Evolutionary conservation across 192 early-diverging fungal genomes (phyloP).

Genomic region (Thamnidium elegans): DNA sequence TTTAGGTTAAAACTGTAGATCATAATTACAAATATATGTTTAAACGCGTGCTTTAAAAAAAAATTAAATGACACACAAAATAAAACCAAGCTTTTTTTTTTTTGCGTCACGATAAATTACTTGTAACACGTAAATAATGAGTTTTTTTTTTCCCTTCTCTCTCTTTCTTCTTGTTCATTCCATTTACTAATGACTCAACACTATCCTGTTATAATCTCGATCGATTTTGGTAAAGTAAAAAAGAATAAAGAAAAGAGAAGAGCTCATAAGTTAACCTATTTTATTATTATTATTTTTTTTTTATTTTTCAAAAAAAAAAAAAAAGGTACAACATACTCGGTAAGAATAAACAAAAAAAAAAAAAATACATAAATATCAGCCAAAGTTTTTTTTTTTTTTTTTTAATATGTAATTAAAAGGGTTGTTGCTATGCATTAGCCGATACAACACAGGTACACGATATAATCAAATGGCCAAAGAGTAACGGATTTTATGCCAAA

Average conservation of each 20-base stretch:
- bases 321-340: constrained; percentile 6
- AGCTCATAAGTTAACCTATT: neutral
- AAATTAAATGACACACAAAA: too few species aligned
- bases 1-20: too few species aligned
- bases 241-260: too few species aligned
- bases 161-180: neutral
- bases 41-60: too few species aligned
- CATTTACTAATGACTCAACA: constrained; percentile 10
- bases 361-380: neutral
- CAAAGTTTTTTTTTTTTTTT: neutral
- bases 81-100: too few species aligned
- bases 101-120: too few species aligned
- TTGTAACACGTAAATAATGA: neutral
- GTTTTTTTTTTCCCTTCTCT: neutral
- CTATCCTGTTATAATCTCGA: constrained; percentile 42
- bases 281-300: too few species aligned
- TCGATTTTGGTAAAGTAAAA: constrained; percentile 38
- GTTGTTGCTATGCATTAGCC: constrained; percentile 43
- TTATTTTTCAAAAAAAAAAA: neutral
- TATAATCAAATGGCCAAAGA: constrained; percentile 43
- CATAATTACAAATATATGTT: too few species aligned
- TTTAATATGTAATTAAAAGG: constrained; percentile 5
- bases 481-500: constrained; percentile 26
- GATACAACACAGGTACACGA: constrained; percentile 40
- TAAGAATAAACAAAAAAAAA: constrained; percentile 4